Evolutionary conservation across 2,329 filamentous ascomycete species (phyloP), one percentile per base, ranked within the genome.

Genomic region (Ophiosphaerella narmari): DNA sequence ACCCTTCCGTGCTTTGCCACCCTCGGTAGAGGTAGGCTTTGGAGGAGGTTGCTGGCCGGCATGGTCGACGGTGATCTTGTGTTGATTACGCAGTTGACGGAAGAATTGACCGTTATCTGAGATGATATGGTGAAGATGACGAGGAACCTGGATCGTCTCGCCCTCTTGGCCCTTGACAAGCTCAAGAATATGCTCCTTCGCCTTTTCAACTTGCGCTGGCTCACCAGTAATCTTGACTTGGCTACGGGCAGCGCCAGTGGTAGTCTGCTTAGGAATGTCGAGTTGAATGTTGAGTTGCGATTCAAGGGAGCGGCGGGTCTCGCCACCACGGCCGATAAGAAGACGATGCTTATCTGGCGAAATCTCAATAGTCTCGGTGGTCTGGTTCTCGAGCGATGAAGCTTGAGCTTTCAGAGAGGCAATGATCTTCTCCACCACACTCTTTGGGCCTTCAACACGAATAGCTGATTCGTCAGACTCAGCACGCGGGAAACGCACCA

Each of bases 41-140:
- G 86, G 72, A 5, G 94, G 94, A 4, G 89, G 78, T 48, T 87
- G 78, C 52, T 94, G 86, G 38, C 92, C 91, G 47, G 86, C 89
- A 70, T 97, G 94, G 73, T 97, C 92, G 45, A 99, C 89, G 0
- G 88, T 94, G 59, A 99, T 91, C 61, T 90, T 87, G 75, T 90
- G 83, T 67, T 97, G 89, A 73, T 86, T 92, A 58, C 89, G 86
- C 36, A 99, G 85, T 65, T 86, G 88, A 59, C 93, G 90, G 88
- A 97, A 97, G 78, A 97, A 89, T 63, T 91, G 87, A 1, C 93
- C 94, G 58, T 93, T 92, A 71, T 96, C 93, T 44, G 90, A 84
- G 60, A 99, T 82, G 52, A 82, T 77, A 71, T 97, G 90, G 78
- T 99, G 94, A 52, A 94, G 79, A 62, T 86, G 85, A 52, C 86